phyloP scores from a whole-genome alignment of 495 filamentous ascomycete species.

The Echria macrotheca region DNA sequence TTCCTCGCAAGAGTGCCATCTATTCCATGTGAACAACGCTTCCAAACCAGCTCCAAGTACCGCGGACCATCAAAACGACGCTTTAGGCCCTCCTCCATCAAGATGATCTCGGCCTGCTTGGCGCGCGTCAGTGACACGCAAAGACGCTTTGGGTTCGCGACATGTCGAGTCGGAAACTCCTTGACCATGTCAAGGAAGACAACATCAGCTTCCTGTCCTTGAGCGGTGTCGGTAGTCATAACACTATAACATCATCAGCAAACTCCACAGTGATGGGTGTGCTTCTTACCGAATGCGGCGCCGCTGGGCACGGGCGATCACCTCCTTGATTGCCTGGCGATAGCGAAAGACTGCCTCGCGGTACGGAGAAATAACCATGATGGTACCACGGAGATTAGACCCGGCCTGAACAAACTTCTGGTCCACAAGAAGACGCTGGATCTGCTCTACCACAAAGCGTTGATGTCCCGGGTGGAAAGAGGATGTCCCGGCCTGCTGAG shows the following conservation, averaged over 20 bases:
- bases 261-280: too few species aligned
- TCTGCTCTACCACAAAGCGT: conserved; percentile 26
- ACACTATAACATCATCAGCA: too few species aligned
- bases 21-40: too few species aligned
- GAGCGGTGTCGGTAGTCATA: conserved; percentile 3
- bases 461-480: conserved; percentile 18
- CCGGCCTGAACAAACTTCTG: not conserved
- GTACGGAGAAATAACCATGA: conserved; percentile 12
- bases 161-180: not conserved
- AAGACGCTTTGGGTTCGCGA: conserved; percentile 5
- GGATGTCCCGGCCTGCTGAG: not conserved
- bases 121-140: conserved; percentile 11
- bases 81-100: conserved; percentile 7
- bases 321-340: not conserved
- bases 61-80: too few species aligned
- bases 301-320: too few species aligned
- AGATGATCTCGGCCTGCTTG: conserved; percentile 13
- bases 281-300: too few species aligned
- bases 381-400: not conserved
- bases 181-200: conserved; percentile 16
- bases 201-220: conserved; percentile 12
- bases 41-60: too few species aligned
- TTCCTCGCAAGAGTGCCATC: too few species aligned
- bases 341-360: conserved; percentile 2
- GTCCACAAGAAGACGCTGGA: conserved; percentile 7